These are phyloP conservation scores for Discostella stelligeroides DNA, from an alignment of 108 stramenopile genomes.

Conservation along the genomic window DNA sequence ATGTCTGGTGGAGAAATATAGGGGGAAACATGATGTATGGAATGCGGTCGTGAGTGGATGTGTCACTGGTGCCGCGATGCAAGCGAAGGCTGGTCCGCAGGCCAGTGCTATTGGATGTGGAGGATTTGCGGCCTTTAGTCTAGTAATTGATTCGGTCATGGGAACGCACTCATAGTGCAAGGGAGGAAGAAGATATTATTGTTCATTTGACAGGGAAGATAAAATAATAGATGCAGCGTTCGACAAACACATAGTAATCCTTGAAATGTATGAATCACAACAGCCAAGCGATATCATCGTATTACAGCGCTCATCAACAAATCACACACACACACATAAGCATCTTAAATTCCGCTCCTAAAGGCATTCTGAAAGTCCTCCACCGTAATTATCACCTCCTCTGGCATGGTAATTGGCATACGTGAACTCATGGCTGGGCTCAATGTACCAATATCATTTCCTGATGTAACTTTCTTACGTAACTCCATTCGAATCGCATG, in stretches of 20 bases:
- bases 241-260: slow-evolving; percentile 1
- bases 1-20: slow-evolving; percentile 91
- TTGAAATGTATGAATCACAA: not conserved
- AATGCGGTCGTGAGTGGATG: slow-evolving; percentile 91
- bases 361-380: slow-evolving; percentile 92
- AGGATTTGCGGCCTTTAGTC: slow-evolving; percentile 93
- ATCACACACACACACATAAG: not conserved
- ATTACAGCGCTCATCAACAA: no score
- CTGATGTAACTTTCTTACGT: slow-evolving; percentile 58
- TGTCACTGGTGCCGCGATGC: slow-evolving; percentile 89
- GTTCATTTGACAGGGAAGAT: slow-evolving; percentile 1
- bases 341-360: slow-evolving; percentile 76
- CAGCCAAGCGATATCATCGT: not conserved
- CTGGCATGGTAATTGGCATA: slow-evolving; percentile 74
- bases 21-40: slow-evolving; percentile 94
- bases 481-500: slow-evolving; percentile 71
- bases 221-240: not conserved
- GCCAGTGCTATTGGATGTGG: slow-evolving; percentile 92
- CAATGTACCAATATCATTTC: slow-evolving; percentile 75
- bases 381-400: slow-evolving; percentile 83
- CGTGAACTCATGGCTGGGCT: slow-evolving; percentile 67
- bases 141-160: slow-evolving; percentile 92
- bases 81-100: slow-evolving; percentile 89
- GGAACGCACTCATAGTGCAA: no score
- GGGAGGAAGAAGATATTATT: no score